phyloP scores from a whole-genome alignment of 176 grass and related monocot genomes.

The Avena sativa region DNA sequence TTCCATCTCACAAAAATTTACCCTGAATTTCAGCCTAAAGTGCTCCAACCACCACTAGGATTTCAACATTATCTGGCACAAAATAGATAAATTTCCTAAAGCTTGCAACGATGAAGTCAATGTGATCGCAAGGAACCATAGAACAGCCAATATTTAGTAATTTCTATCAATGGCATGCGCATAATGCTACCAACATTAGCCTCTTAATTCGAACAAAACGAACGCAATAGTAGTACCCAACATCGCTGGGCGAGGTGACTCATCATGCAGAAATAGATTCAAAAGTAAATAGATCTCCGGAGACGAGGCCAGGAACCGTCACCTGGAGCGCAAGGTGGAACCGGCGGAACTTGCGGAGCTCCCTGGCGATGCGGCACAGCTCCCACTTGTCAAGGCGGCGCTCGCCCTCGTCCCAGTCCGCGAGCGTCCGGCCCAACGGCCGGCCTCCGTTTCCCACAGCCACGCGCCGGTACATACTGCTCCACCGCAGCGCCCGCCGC shows the following conservation, averaged over 20 bases:
- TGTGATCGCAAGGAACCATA: background rate
- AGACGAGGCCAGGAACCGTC: background rate
- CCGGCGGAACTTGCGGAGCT: constrained; percentile 83
- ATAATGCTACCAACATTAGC: background rate
- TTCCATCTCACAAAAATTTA: background rate
- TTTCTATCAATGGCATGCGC: background rate
- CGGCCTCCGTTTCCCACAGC: constrained; percentile 44
- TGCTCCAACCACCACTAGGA: background rate
- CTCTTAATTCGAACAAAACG: background rate
- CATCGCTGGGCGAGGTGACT: background rate
- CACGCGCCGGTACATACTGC: constrained; percentile 72
- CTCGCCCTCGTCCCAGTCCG: constrained; percentile 78
- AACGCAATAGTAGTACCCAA: background rate
- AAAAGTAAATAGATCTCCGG: background rate
- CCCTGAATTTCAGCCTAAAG: background rate
- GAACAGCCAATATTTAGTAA: background rate
- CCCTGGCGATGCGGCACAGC: constrained; percentile 73
- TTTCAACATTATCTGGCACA: background rate
- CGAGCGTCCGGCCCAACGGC: constrained; percentile 44
- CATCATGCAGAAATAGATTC: background rate
- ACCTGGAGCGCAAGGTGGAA: constrained; percentile 76
- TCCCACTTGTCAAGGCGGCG: constrained; percentile 78
- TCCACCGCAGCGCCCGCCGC: constrained; percentile 58
- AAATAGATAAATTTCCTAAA: background rate
- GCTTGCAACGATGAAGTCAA: background rate